phyloP scores from a whole-genome alignment of 805 yeast genomes.

The Groenewaldozyma tartarivorans region DNA sequence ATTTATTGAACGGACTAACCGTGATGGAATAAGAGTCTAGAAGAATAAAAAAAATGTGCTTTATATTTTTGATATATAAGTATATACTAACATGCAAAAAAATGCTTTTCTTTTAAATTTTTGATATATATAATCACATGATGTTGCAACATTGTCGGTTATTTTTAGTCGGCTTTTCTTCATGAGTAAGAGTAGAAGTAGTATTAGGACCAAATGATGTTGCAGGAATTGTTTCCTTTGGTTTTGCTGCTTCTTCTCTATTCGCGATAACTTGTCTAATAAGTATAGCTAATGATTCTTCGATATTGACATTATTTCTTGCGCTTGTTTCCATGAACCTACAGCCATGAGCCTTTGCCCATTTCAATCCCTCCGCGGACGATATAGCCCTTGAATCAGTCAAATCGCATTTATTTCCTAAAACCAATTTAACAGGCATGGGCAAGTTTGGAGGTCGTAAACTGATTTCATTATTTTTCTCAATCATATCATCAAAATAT shows the following conservation, averaged over 20 bases:
- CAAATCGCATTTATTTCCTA: conserved; percentile 63
- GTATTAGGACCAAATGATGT: too few species aligned
- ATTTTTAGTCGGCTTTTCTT: neutral
- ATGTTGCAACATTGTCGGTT: neutral
- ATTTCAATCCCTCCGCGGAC: conserved; percentile 39
- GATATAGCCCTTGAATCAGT: conserved; percentile 48
- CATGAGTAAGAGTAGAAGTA: neutral
- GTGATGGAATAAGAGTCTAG: conserved; percentile 2
- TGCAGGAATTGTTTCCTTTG: neutral
- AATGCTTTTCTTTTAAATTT: too few species aligned
- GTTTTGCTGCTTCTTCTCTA: conserved; percentile 3
- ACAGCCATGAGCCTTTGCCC: conserved; percentile 53
- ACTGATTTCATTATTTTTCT: conserved; percentile 58
- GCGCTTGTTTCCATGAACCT: conserved; percentile 87
- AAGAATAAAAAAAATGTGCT: too few species aligned
- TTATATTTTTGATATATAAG: too few species aligned
- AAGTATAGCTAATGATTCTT: conserved; percentile 59
- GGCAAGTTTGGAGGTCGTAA: conserved; percentile 31
- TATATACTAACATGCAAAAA: too few species aligned
- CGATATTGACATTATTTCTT: conserved; percentile 75
- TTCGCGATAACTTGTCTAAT: conserved; percentile 41
- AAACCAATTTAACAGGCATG: conserved; percentile 58
- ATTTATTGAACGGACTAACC: conserved; percentile 5
- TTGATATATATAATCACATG: neutral
- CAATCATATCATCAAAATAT: conserved; percentile 31